A percentile compares a stretch with the other conserved stretches of the same genome.
Evolutionary conservation across 1,139 yeast genomes (phyloP).

Genomic region (Suhomyces panamericanus): DNA sequence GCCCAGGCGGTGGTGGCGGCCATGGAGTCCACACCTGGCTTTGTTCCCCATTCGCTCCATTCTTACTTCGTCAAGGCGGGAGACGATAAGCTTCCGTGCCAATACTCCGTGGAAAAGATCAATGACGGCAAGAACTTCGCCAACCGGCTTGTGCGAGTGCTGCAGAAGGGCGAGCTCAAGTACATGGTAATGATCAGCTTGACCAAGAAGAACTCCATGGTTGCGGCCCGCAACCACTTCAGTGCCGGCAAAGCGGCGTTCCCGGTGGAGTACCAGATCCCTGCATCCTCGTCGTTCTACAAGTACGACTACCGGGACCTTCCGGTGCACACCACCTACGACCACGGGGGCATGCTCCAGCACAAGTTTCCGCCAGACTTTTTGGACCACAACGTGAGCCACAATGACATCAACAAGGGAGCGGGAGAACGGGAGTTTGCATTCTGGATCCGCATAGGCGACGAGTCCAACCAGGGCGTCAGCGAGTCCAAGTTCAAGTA

Average conservation of each 20-base stretch:
- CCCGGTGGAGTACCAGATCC: constrained; percentile 39
- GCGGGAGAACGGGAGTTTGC: constrained; percentile 36
- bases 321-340: constrained; percentile 18
- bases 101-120: constrained; percentile 32
- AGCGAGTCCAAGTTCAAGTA: constrained; percentile 21
- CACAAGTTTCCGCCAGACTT: constrained; percentile 34
- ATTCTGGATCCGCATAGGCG: constrained; percentile 34
- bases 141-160: constrained; percentile 32
- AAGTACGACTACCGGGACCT: constrained; percentile 28
- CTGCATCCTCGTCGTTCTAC: constrained; percentile 28
- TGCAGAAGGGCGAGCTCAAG: constrained; percentile 30
- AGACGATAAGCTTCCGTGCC: constrained; percentile 30
- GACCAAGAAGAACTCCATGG: constrained; percentile 31
- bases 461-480: constrained; percentile 15
- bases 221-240: constrained; percentile 16
- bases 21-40: constrained; percentile 35
- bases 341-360: constrained; percentile 25
- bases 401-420: constrained; percentile 20
- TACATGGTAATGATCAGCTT: constrained; percentile 38
- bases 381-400: constrained; percentile 19
- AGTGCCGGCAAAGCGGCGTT: constrained; percentile 17
- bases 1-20: constrained; percentile 46
- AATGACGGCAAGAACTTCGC: constrained; percentile 36
- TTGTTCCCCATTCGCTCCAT: constrained; percentile 45
- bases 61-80: constrained; percentile 45